Conservation (phyloP, 2,329 filamentous ascomycete species). For the Beauveria sp. region DNA sequence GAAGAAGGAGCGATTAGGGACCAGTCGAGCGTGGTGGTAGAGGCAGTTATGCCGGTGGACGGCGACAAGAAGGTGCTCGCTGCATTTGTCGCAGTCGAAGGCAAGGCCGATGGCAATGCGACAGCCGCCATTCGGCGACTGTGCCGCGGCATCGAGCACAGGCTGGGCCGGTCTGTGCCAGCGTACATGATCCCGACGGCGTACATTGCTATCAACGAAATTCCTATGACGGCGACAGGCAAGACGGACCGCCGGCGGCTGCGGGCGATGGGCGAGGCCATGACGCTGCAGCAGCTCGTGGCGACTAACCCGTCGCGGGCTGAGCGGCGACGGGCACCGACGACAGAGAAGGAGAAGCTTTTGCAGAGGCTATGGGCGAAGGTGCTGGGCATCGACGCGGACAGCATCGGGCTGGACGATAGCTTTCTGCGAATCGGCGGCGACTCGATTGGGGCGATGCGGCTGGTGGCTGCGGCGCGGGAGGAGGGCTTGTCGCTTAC, state of each 20-base stretch:
- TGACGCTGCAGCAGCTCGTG: neutral
- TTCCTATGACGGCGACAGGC: neutral
- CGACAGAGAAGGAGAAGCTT: slow-evolving; percentile 3
- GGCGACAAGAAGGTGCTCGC: slow-evolving; percentile 8
- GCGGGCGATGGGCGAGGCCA: slow-evolving; percentile 2
- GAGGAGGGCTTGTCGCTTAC: slow-evolving; percentile 22
- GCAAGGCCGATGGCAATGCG: neutral
- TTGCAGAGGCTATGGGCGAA: slow-evolving; percentile 29
- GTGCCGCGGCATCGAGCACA: neutral
- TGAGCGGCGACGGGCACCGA: neutral
- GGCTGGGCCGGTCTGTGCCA: slow-evolving; percentile 7
- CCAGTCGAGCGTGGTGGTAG: slow-evolving; percentile 7
- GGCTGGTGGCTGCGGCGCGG: slow-evolving; percentile 30
- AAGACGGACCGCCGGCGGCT: slow-evolving; percentile 11
- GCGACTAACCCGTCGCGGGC: too few relatives aligned
- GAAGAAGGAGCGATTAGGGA: neutral
- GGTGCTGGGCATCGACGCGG: slow-evolving; percentile 29
- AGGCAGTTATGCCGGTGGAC: slow-evolving; percentile 9
- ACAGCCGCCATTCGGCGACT: neutral
- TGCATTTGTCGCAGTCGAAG: slow-evolving; percentile 2
- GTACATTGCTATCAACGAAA: slow-evolving; percentile 8
- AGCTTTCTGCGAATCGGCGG: slow-evolving; percentile 35
- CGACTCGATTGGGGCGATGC: slow-evolving; percentile 37
- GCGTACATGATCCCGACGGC: slow-evolving; percentile 16
- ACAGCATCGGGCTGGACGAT: slow-evolving; percentile 22